These are phyloP conservation scores for Solanum hybrid DNA, from an alignment of 305 asterid genomes.

Conservation along the genomic window DNA sequence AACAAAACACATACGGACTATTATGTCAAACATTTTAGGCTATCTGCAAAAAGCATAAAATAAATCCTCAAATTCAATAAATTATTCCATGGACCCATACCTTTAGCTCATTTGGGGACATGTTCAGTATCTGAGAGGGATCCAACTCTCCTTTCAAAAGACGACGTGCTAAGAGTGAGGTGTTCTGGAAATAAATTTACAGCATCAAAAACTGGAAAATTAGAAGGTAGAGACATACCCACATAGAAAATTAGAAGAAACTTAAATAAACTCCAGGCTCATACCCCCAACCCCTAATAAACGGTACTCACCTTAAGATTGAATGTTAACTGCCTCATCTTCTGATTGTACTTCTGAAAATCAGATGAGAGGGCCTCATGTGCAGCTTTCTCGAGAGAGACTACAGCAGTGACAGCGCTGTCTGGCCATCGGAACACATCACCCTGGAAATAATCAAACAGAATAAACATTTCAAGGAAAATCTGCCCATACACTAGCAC, in stretches of 20 bases:
- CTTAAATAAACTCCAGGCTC: background rate
- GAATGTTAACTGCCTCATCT: constrained; percentile 65
- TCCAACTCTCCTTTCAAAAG: constrained; percentile 74
- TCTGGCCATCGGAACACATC: constrained; percentile 59
- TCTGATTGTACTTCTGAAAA: constrained; percentile 75
- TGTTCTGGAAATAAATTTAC: constrained; percentile 32
- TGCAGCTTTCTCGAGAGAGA: constrained; percentile 66
- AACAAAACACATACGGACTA: background rate
- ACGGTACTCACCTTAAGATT: constrained; percentile 52
- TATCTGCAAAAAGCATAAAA: background rate
- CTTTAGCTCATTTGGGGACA: constrained; percentile 76
- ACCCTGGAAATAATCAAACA: constrained; percentile 31
- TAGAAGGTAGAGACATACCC: background rate
- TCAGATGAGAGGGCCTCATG: constrained; percentile 50
- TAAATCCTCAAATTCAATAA: background rate
- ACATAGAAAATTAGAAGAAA: background rate
- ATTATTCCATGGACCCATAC: constrained; percentile 19
- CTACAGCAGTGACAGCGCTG: constrained; percentile 53
- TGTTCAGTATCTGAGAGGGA: constrained; percentile 57
- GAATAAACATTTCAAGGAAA: constrained; percentile 6
- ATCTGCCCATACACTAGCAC: background rate
- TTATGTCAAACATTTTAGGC: background rate
- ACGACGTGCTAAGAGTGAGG: constrained; percentile 48
- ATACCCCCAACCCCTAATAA: background rate
- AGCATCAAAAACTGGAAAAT: constrained; percentile 12